Evolutionary conservation across 768 basidiomycete genomes (phyloP).

Genomic region (Lactarius pseudohatsudake): DNA sequence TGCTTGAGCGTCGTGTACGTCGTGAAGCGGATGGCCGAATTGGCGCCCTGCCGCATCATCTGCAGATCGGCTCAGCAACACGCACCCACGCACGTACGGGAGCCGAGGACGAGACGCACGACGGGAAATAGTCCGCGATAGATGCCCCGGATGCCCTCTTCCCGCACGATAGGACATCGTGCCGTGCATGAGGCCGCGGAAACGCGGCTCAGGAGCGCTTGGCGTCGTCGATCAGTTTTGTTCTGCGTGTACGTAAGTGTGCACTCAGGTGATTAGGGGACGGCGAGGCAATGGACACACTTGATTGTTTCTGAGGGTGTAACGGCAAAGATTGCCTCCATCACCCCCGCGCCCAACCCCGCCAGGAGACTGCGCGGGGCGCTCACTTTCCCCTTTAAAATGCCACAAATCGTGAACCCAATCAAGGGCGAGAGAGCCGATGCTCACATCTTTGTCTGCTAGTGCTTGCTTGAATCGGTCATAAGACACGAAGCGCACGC

Average conservation of each 20-base stretch:
- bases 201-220: constrained; percentile 84
- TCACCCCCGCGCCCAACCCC: constrained; percentile 85
- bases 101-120: constrained; percentile 46
- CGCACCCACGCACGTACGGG: background rate
- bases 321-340: constrained; percentile 90
- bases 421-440: background rate
- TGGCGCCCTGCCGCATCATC: constrained; percentile 98
- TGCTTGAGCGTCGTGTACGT: constrained; percentile 95
- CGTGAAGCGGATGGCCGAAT: constrained; percentile 94
- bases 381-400: constrained; percentile 79
- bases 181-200: constrained; percentile 85
- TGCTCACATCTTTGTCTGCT: constrained; percentile 73
- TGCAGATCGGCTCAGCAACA: constrained; percentile 34
- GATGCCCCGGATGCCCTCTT: constrained; percentile 82
- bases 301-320: constrained; percentile 99
- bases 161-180: constrained; percentile 72
- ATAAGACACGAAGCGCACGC: constrained; percentile 93
- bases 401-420: constrained; percentile 9
- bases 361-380: constrained; percentile 80
- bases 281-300: constrained; percentile 44
- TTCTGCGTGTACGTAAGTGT: constrained; percentile 49
- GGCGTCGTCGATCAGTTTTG: constrained; percentile 94
- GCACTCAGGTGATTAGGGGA: background rate
- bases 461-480: constrained; percentile 86
- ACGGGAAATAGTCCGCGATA: constrained; percentile 95